phyloP scores from a whole-genome alignment of 2,329 filamentous ascomycete species.

The Orbilia brochopaga region DNA sequence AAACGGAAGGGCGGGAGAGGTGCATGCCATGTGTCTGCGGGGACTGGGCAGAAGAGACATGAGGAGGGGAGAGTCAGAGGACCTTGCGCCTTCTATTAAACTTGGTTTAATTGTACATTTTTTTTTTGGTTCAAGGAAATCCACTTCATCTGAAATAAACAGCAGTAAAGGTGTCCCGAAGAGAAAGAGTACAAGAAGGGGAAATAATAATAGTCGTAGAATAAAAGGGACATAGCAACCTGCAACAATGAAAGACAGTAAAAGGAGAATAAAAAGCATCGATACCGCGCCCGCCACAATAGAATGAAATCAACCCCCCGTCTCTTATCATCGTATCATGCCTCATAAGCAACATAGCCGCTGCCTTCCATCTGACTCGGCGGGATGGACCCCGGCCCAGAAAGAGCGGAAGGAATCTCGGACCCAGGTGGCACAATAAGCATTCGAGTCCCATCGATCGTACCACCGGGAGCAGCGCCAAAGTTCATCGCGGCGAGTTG shows the following conservation, averaged over 20 bases:
- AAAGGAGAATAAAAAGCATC: background rate
- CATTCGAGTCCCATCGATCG: constrained; percentile 61
- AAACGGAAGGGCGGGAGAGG: background rate
- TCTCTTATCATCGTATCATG: constrained; percentile 11
- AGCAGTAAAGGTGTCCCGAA: background rate
- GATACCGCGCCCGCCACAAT: background rate
- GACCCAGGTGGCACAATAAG: constrained; percentile 29
- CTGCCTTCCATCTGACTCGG: constrained; percentile 43
- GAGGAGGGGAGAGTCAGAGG: constrained; percentile 11
- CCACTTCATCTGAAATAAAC: constrained; percentile 14
- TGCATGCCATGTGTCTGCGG: background rate
- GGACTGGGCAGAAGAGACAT: background rate
- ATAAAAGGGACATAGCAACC: background rate
- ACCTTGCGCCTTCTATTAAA: constrained; percentile 49
- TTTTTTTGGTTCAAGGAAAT: constrained; percentile 14
- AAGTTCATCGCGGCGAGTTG: constrained; percentile 54
- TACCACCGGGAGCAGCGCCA: constrained; percentile 36
- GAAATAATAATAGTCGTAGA: background rate
- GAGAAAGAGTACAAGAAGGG: background rate
- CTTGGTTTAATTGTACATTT: constrained; percentile 45
- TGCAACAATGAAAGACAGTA: background rate
- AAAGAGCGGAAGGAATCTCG: constrained; percentile 22
- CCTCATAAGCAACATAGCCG: constrained; percentile 37
- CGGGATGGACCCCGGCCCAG: constrained; percentile 33
- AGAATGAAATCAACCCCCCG: background rate